These are phyloP conservation scores for Fusarium pseudocircinatum DNA, from an alignment of 2,329 filamentous ascomycete genomes.

Conservation along the genomic window DNA sequence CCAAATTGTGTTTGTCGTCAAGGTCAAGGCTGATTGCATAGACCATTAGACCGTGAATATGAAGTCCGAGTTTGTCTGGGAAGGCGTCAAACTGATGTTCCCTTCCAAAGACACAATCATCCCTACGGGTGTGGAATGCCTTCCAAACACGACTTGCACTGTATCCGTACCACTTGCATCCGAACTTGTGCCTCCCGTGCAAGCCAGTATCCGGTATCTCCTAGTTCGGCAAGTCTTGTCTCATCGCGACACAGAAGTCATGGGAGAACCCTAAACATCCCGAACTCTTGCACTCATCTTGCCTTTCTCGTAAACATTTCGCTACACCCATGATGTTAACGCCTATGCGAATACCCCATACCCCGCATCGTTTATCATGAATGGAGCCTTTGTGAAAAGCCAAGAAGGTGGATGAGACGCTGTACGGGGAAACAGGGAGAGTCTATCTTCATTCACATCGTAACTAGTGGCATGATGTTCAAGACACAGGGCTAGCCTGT, in stretches of 20 bases:
- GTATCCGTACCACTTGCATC: neutral
- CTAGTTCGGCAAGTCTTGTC: neutral
- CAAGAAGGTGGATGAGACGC: constrained; percentile 24
- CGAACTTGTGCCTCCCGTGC: neutral
- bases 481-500: neutral
- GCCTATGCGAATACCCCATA: constrained; percentile 8
- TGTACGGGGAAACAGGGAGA: constrained; percentile 1
- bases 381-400: neutral
- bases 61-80: neutral
- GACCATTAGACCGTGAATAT: neutral
- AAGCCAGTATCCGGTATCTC: neutral
- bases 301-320: neutral
- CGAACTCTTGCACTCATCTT: constrained; percentile 4
- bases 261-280: constrained; percentile 28
- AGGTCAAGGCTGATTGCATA: neutral
- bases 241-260: neutral
- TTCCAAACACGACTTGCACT: neutral
- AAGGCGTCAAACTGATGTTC: neutral
- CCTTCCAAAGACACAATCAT: neutral
- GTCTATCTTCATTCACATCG: neutral
- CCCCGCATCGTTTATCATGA: constrained; percentile 16
- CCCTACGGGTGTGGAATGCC: neutral
- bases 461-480: constrained; percentile 19
- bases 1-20: neutral
- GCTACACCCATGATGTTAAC: neutral